phyloP scores from a whole-genome alignment of 768 basidiomycete species.

The Lactarius deliciosus region DNA sequence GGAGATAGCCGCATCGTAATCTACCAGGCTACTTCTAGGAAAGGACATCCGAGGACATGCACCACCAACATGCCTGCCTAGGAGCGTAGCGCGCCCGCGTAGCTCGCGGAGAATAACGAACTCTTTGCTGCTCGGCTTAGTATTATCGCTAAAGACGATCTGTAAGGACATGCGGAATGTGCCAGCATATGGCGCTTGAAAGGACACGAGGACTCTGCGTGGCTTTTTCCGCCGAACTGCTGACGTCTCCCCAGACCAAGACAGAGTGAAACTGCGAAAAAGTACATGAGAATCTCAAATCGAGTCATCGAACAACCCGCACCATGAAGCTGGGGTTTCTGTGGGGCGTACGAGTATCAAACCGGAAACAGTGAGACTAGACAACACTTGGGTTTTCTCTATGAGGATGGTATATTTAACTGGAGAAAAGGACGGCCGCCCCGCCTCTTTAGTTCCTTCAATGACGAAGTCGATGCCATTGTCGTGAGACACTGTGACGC shows the following conservation, averaged over 20 bases:
- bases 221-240: neutral
- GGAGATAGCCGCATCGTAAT: neutral
- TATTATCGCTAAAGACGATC: constrained; percentile 11
- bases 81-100: neutral
- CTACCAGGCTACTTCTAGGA: neutral
- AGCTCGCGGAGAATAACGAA: constrained; percentile 15
- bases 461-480: constrained; percentile 13
- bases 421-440: neutral
- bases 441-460: neutral
- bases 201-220: constrained; percentile 5
- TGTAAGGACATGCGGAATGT: neutral
- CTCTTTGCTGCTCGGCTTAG: neutral
- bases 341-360: neutral
- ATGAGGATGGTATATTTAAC: neutral
- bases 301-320: neutral
- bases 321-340: constrained; percentile 5
- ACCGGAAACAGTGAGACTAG: constrained; percentile 1
- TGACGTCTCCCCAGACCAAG: neutral
- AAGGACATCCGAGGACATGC: neutral
- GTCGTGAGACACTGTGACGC: constrained; percentile 10
- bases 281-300: neutral
- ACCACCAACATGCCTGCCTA: neutral
- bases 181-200: constrained; percentile 8
- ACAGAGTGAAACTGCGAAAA: constrained; percentile 6
- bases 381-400: neutral